Base-by-base conservation (phyloP, 2,329 filamentous ascomycete genomes). In the Venturia oleaginea region DNA sequence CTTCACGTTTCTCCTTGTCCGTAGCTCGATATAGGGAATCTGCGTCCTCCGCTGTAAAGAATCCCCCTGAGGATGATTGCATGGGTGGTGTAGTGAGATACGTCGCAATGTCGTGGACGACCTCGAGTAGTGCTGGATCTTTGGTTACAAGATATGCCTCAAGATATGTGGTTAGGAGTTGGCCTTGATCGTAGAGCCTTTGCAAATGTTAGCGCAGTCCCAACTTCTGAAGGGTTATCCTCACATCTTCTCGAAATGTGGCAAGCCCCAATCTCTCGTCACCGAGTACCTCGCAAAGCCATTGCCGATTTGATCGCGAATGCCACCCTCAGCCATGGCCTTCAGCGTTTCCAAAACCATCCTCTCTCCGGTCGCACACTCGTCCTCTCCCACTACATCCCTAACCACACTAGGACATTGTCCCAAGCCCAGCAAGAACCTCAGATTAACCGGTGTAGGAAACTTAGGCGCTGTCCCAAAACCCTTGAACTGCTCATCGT, bases 221-320 rank as follows among this genome's bases (percentile, higher is more conserved):
- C 7, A 27, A 24, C 17, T 40, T n/a, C 51, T 54, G 43, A 24
- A 54, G n/a, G 5, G 15, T 61, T 24, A 15, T 34, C 24, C 72
- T 65, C 66, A 74, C 83, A 97, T 92, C 79, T 97, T 97, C 78
- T 99, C 94, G 70, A 97, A 99, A 74, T 96, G 92, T 13, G 94
- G 94, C 59, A 97, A 79, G 67, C 89, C 90, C 94, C 94, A 99
- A 76, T 97, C 90, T 17, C 86, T 80, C 0, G 93, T 97, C 8
- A 96, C 89, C 17, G 91, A 96, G 73, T 96, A 97, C 62, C 93
- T 85, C 43, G 88, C 85, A 70, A 92, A 91, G 7, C 90, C 90
- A 71, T 89, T 84, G 54, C 90, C 89, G 66, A 93, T 83, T 67
- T 90, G 88, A 70, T 92, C 89, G 67, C 89, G 83, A 62, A 90